Base-by-base conservation (phyloP, 2,329 filamentous ascomycete genomes). In the Xylogone sp. region DNA sequence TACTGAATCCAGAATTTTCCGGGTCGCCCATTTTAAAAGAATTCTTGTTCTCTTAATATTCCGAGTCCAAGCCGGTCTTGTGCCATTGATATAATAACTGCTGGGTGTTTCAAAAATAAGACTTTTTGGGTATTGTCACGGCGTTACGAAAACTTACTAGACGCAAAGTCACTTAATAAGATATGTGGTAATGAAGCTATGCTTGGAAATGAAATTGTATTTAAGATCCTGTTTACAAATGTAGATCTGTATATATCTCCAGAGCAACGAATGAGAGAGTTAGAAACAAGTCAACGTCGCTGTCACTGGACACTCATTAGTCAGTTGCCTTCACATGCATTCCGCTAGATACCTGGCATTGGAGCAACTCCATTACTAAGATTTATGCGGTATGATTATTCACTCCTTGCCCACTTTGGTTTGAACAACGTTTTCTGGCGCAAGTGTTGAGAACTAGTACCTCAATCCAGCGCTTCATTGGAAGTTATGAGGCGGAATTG, bases 1-100 rank as follows among this genome's bases (percentile, higher is more conserved):
- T 97, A 58, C 73, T 97, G 24, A 97, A 97, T 68, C 93, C 93
- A 0, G 91, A 97, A 68, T 97, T 97, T 65, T 89, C 91, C 29
- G 88, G 88, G 10, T 94, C 90, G n/a, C 89, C 91, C 0, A 83
- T 96, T 2, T 76, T 96, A 43, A 96, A 94, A 66, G 90, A 96
- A 52, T 97, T 97, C 66, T 77, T 97, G 47, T 66, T 65, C 49
- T 61, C 60, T 29, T 66, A 48, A 60, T 56, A 24, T 48, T 44
- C 20, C 5, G n/a, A 13, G 12, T 18, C 34, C 34, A 16, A 39
- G 34, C n/a, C 5, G 34, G n/a, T 16, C 10, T 18, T 39, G 34
- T 39, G n/a, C 34, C 8, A 18, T 7, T 39, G n/a, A 39, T 39
- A 16, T 18, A 39, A 39, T 13, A 39, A n/a, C n/a, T 39, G 34